Base-by-base conservation (phyloP, 306 rosid genomes). In the Vicia faba region DNA sequence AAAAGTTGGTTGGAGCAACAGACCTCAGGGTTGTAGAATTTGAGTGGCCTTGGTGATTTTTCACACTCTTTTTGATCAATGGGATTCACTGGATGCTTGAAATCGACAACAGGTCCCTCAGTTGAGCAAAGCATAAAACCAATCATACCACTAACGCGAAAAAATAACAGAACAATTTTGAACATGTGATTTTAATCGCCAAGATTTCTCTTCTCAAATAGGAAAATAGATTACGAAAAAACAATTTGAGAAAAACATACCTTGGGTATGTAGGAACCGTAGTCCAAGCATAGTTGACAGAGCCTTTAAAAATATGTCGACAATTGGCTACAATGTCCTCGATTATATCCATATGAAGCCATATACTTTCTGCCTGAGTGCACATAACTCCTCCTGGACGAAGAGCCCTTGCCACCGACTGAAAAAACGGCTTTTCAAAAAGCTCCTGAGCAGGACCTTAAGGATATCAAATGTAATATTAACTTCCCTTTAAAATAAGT, bases 111-210 rank as follows among this genome's bases (percentile, higher is more conserved):
- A 19, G 97, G 92, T 18, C 99, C 99, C 87, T 86, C 96, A 5
- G 99, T 95, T n/a, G 99, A 88, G 76, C 99, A 95, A 48, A 95
- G 91, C 99, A 95, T 95, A 75, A 95, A 95, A 71, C 99, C 99
- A 75, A 95, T 95, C 85, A 95, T 91, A 61, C 99, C 99, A 72
- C 99, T 93, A 89, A 73, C 77, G 86, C 61, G 73, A 63, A 78
- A 61, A 16, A 46, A 15, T 49, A 33, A 68, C 51, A 63, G 53
- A 45, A 20, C 23, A 20, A 20, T 25, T 7, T 58, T 14, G 64
- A 58, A 33, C 26, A 35, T 58, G 44, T 33, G 64, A 58, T 15
- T 33, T 14, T 58, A 33, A 26, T 58, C 13, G 20, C 44, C 26
- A 58, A 58, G 44, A 4, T 15, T 16, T 58, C 7, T 16, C 46